Evolutionary conservation across 73 alveolate species (phyloP), one percentile per base, ranked within the genome.

Genomic region (Paramecium sonneborni): DNA sequence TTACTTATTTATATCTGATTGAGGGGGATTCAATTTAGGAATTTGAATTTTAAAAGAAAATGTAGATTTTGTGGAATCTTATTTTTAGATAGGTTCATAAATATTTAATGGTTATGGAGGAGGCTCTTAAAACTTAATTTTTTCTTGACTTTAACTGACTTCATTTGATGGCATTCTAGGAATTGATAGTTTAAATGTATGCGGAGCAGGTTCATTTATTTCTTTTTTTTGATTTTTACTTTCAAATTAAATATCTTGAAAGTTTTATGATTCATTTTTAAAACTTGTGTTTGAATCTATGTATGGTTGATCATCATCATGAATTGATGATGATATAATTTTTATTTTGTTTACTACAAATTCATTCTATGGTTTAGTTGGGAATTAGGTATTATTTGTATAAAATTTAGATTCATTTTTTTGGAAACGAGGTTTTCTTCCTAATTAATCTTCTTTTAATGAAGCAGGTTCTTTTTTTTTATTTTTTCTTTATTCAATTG

Each of bases 401-500:
- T 62, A 30, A 12, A 26, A 11, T 26, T 62, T 62, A 26, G 18
- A 23, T 9, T 62, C 39, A 62, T 62, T 32, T 62, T 62, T 62
- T 7, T 5, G 43, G 15, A 52, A 52, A 18, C 68, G 32, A 0
- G 68, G 68, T 52, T 52, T 52, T 4, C 68, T 52, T 3, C 68
- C 68, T n/a, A 52, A 28, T 30, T 52, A 18, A 52, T 52, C 68
- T 34, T 72, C 86, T 32, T 35, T 34, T 34, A 79, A 62, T 20
- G 55, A 24, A 3, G 90, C 55, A 12, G 90, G 55, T 34, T 79
- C 90, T 46, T 79, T 79, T 24, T 79, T 79, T 79, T 46, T 39
- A 44, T 44, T 38, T 44, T 44, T 79, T 34, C 72, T 79, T 26
- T 43, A 79, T 44, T 79, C 90, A 39, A 79, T 79, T 12, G 32